phyloP scores from a whole-genome alignment of 2,329 filamentous ascomycete genomes.

The Scedosporium dehoogii region DNA sequence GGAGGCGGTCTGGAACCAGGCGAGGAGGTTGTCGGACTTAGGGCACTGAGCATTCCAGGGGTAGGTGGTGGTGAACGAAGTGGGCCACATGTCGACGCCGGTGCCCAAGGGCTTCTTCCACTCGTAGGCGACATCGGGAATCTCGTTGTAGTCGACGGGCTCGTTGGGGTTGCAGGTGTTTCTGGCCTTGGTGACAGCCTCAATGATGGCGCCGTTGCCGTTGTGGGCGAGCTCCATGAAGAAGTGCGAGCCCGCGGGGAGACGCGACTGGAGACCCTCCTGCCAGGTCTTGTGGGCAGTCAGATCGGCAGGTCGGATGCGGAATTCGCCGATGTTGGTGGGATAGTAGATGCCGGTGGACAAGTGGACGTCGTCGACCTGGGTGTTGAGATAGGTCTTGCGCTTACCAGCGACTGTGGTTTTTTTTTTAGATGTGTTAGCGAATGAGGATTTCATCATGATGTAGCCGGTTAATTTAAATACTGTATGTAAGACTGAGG shows the following conservation, averaged over 20 bases:
- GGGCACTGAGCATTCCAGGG: constrained; percentile 39
- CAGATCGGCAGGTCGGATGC: constrained; percentile 36
- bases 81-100: constrained; percentile 38
- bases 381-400: constrained; percentile 42
- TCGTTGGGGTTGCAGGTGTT: constrained; percentile 30
- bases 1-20: constrained; percentile 38
- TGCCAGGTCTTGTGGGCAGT: constrained; percentile 33
- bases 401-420: constrained; percentile 36
- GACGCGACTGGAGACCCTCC: constrained; percentile 29
- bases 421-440: constrained; percentile 6
- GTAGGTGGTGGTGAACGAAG: constrained; percentile 35
- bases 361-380: constrained; percentile 55
- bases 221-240: constrained; percentile 46
- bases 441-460: constrained; percentile 1
- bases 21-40: constrained; percentile 35
- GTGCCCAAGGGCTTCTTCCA: constrained; percentile 37
- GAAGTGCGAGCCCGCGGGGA: constrained; percentile 40
- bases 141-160: constrained; percentile 33
- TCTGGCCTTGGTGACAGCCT: constrained; percentile 39
- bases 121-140: constrained; percentile 33
- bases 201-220: constrained; percentile 34
- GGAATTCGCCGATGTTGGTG: constrained; percentile 32
- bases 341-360: constrained; percentile 39
- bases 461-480: no score
- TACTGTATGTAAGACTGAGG: no score